phyloP scores from a whole-genome alignment of 164 flowering plant species.

The Magnolia kwangsiensis region DNA sequence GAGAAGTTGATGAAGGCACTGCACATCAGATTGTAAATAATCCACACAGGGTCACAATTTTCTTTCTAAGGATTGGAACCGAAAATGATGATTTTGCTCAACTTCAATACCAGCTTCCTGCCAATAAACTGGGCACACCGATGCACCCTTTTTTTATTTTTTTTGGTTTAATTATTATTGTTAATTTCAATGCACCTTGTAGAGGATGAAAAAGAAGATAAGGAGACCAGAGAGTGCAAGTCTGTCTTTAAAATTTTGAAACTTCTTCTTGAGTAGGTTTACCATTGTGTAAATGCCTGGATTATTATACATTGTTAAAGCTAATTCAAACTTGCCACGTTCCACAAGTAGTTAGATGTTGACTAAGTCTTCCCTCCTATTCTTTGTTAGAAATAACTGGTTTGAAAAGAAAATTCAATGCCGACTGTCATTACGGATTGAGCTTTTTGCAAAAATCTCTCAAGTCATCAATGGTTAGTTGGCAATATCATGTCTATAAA shows the following conservation, averaged over 20 bases:
- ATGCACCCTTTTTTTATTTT: constrained; percentile 53
- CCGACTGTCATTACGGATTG: background rate
- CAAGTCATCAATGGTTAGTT: constrained; percentile 12
- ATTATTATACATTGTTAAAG: constrained; percentile 42
- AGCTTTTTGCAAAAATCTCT: no score
- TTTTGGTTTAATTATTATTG: no score
- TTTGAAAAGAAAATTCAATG: no score
- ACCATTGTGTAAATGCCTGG: constrained; percentile 75
- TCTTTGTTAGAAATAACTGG: no score
- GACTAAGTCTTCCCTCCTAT: no score
- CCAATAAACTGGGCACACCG: constrained; percentile 74
- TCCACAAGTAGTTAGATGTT: no score
- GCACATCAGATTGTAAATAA: constrained; percentile 94
- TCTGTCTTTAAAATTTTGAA: constrained; percentile 64
- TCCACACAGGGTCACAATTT: constrained; percentile 63
- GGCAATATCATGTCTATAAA: no score
- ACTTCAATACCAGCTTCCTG: constrained; percentile 88
- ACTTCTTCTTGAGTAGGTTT: constrained; percentile 91
- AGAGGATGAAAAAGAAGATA: constrained; percentile 78
- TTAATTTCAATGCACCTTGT: constrained; percentile 13
- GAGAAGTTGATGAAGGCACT: constrained; percentile 68
- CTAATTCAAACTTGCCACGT: no score
- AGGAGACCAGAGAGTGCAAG: constrained; percentile 68
- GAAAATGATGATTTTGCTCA: constrained; percentile 63
- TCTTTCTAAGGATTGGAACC: constrained; percentile 63